Base-by-base conservation (phyloP, 768 basidiomycete species). In the Trametes maxima region DNA sequence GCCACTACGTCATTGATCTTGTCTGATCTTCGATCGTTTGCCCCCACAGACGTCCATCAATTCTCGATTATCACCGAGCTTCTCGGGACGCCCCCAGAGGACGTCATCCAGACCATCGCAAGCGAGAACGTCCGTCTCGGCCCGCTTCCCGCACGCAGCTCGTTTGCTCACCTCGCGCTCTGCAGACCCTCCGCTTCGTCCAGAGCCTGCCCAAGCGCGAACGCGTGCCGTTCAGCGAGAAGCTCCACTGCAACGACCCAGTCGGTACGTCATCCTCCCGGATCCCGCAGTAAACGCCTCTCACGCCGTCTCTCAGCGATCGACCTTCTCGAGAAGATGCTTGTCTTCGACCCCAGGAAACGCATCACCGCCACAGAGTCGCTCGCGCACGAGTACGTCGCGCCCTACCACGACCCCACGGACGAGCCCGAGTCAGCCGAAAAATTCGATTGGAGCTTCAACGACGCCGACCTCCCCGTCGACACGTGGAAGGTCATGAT, bases 401-500 rank as follows among this genome's bases (percentile, higher is more conserved):
- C 92, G 1, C 97, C 96, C 2, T 99, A 99, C 72, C 97, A 99
- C 70, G 97, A 99, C 75, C 95, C 96, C 8, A 94, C 94, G 2
- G 97, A 99, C 72, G 97, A 99, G 73, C 97, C 97, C 10, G 87
- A 89, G 19, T 93, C 97, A 13, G 85, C 81, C 17, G 95, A 98
- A 72, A 89, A 91, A 71, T 99, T 99, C 70, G 97, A 99, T 76
- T 99, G 97, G 97, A 92, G 89, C 69, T 99, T 99, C 85, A 99
- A 99, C 75, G 97, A 99, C 65, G 97, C 97, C 19, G 97, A 99
- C 74, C 81, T 99, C 46, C 97, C 97, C 0, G 92, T 98, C 12
- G 97, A 99, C 70, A 96, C 94, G 1, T 99, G 97, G 97, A 98
- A 98, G 78, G 96, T 97, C 72, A 99, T 99, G 97, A 99, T 99